phyloP scores from a whole-genome alignment of 768 basidiomycete species.

The Polyporus arcularius region DNA sequence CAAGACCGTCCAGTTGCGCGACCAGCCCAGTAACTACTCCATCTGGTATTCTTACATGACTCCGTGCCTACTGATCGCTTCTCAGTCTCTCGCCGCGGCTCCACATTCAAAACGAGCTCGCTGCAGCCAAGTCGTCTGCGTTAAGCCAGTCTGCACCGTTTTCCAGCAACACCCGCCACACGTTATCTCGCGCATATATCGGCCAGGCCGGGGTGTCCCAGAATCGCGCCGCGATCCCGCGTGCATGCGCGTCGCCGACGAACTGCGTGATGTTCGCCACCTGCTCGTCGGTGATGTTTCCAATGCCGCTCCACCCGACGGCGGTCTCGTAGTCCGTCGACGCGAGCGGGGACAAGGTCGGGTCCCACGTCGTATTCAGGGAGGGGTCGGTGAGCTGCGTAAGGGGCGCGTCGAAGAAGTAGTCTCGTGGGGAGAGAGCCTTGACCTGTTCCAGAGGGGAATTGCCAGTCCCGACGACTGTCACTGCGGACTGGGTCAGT shows the following conservation, averaged over 20 bases:
- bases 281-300: conserved; percentile 41
- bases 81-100: too few relatives aligned
- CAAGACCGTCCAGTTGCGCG: too few relatives aligned
- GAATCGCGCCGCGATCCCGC: conserved; percentile 49
- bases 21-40: too few relatives aligned
- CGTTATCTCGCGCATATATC: conserved; percentile 40
- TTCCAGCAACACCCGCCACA: conserved; percentile 46
- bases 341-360: conserved; percentile 48
- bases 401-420: conserved; percentile 56
- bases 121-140: conserved; percentile 42
- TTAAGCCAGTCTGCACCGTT: conserved; percentile 54
- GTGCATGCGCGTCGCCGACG: conserved; percentile 44
- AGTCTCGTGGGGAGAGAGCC: conserved; percentile 45
- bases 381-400: conserved; percentile 38
- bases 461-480: conserved; percentile 54
- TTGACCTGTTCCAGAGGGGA: conserved; percentile 49
- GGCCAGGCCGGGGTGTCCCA: conserved; percentile 58
- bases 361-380: conserved; percentile 41
- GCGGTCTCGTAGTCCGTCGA: conserved; percentile 48
- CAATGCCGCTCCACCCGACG: conserved; percentile 51
- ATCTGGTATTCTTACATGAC: too few relatives aligned
- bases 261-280: conserved; percentile 39
- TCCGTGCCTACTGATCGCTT: too few relatives aligned
- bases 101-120: conserved; percentile 14
- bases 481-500: conserved; percentile 38